Base-by-base conservation (phyloP, 805 yeast species). In the Saccharomycopsis vini region DNA sequence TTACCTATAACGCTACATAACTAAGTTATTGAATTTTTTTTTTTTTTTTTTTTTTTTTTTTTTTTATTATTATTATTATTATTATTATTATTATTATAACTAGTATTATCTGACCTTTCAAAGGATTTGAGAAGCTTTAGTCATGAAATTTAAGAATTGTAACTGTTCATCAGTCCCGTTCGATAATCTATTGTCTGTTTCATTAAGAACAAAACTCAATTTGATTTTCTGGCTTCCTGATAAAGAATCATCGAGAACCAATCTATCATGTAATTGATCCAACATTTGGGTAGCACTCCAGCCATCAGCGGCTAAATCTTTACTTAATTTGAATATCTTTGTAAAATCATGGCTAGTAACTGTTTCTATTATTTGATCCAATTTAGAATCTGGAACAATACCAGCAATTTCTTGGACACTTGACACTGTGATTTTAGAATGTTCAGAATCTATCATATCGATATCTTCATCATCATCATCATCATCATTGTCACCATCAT, bases 111-210 rank as follows among this genome's bases (percentile, higher is more conserved):
- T n/a, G n/a, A n/a, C n/a, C n/a, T n/a, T n/a, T n/a, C n/a, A n/a
- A n/a, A 66, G 52, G 26, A 62, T 51, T 44, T 64, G 61, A 3
- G 81, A 68, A n/a, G 80, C 62, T 50, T 75, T 68, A 9, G 73
- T 55, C 24, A 76, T 54, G 52, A 87, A 67, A 53, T 84, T 82
- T 52, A 90, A 68, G 19, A 92, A 56, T 54, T 85, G 95, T 23
- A 90, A 64, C 47, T 83, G 86, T 59, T 90, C 98, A 55, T 88
- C 94, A 3, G 95, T 76, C 13, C 98, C 98, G 56, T 79, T 86
- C 43, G 79, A 72, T 43, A 90, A 66, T 42, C 79, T 72, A 40
- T 75, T 72, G 59, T 90, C 97, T 0, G 86, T 71, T 35, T 78
- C 81, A 54, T 88, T 86, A 21, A 92, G 61, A 4, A 77, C 62